Conservation (phyloP, 1,284 basidiomycete species). For the Trichosporon ovoides region DNA sequence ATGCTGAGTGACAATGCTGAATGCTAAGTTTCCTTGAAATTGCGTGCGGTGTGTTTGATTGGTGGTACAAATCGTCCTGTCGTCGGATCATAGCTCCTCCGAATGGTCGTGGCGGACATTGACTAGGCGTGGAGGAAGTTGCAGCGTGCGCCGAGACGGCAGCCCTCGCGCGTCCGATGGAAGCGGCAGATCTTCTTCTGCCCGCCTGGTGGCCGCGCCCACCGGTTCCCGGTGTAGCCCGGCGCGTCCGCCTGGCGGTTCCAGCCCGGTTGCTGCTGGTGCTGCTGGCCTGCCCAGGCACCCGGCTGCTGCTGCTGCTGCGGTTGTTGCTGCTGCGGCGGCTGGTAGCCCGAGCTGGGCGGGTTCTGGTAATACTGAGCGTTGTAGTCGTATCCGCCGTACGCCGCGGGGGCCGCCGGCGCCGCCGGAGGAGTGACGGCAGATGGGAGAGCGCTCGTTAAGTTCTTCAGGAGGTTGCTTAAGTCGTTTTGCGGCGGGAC, state of each 20-base stretch:
- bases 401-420: background rate
- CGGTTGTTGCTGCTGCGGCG: background rate
- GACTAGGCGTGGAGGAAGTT: background rate
- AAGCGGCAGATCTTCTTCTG: background rate
- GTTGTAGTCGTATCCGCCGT: background rate
- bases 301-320: background rate
- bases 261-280: background rate
- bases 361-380: conserved; percentile 1
- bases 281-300: background rate
- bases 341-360: background rate
- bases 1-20: no score
- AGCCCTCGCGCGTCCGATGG: background rate
- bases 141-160: background rate
- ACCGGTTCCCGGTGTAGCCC: background rate
- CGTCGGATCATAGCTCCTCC: background rate
- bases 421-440: background rate
- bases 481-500: conserved; percentile 1
- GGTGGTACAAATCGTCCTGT: background rate
- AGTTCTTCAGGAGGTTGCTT: background rate
- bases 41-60: background rate
- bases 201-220: background rate
- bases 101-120: no score
- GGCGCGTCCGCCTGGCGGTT: background rate
- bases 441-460: background rate
- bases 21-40: no score